Percentiles rank a stretch among this genome's conserved stretches.
phyloP scores from a whole-genome alignment of 495 filamentous ascomycete genomes.

The Lasiosphaeriaceae sp. region DNA sequence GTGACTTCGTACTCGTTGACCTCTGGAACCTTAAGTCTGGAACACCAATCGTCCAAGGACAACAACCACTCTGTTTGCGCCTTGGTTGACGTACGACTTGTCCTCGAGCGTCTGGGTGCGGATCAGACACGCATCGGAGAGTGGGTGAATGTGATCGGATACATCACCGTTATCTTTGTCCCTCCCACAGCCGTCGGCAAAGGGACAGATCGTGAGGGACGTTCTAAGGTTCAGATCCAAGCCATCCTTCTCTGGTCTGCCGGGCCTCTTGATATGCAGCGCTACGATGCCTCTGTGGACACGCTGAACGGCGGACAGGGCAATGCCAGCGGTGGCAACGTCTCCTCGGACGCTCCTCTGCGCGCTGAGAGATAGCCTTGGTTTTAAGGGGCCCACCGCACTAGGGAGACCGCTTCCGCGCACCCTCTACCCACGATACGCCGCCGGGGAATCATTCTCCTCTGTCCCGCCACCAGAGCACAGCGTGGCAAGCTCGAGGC shows the following conservation, averaged over 20 bases:
- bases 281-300: constrained; percentile 53
- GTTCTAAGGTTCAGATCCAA: constrained; percentile 45
- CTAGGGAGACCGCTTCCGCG: background rate
- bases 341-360: background rate
- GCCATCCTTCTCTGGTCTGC: constrained; percentile 65
- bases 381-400: background rate
- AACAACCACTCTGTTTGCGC: constrained; percentile 37
- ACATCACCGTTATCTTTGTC: constrained; percentile 46
- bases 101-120: constrained; percentile 60
- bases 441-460: background rate
- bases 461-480: constrained; percentile 9
- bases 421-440: constrained; percentile 2
- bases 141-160: constrained; percentile 90
- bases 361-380: background rate
- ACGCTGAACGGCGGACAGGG: constrained; percentile 5
- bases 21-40: constrained; percentile 58
- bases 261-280: constrained; percentile 56
- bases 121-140: constrained; percentile 69
- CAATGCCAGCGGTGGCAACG: background rate
- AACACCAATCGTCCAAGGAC: constrained; percentile 63
- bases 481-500: background rate
- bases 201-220: background rate
- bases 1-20: constrained; percentile 62
- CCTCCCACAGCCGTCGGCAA: constrained; percentile 14
- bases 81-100: constrained; percentile 63